A percentile compares a stretch with the other conserved stretches of the same genome.
Evolutionary conservation across 495 filamentous ascomycete genomes (phyloP).

Genomic region (Penicillium roqueforti): DNA sequence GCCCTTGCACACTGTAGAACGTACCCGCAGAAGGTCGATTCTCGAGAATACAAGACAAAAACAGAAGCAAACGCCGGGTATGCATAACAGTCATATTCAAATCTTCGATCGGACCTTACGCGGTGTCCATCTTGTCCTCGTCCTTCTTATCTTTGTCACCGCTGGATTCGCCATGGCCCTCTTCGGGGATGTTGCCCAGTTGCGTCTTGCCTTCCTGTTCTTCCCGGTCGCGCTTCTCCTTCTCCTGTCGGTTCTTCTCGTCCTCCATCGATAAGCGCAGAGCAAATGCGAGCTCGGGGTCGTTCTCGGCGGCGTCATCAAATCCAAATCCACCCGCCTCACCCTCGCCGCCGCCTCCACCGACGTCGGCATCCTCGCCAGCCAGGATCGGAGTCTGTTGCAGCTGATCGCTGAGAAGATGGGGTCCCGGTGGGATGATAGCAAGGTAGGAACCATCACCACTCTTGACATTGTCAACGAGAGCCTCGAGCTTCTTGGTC

Average conservation of each 20-base stretch:
- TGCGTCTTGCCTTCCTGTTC: slow-evolving; percentile 63
- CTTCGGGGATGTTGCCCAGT: slow-evolving; percentile 81
- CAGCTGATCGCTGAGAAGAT: slow-evolving; percentile 88
- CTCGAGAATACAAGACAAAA: slow-evolving; percentile 30
- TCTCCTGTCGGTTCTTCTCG: slow-evolving; percentile 88
- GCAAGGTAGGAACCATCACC: slow-evolving; percentile 87
- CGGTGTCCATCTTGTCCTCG: slow-evolving; percentile 78
- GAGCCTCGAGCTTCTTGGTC: slow-evolving; percentile 85
- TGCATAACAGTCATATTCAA: slow-evolving; percentile 38
- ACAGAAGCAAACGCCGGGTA: slow-evolving; percentile 41
- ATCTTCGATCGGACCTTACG: slow-evolving; percentile 24
- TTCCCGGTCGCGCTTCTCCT: slow-evolving; percentile 71
- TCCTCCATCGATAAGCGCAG: slow-evolving; percentile 97
- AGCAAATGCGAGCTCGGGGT: slow-evolving; percentile 93
- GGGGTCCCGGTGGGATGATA: slow-evolving; percentile 84
- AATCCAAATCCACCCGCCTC: slow-evolving; percentile 66
- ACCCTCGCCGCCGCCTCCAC: slow-evolving; percentile 50
- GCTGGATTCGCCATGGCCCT: slow-evolving; percentile 68
- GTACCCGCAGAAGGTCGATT: slow-evolving; percentile 8
- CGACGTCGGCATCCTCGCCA: slow-evolving; percentile 60
- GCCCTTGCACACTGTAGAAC: slow-evolving; percentile 15
- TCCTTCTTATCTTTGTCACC: slow-evolving; percentile 58
- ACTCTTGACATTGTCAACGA: slow-evolving; percentile 87
- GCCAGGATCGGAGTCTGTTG: slow-evolving; percentile 85
- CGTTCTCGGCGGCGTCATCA: slow-evolving; percentile 57